Conservation (phyloP, 306 rosid species). For the Hippophae rhamnoides region DNA sequence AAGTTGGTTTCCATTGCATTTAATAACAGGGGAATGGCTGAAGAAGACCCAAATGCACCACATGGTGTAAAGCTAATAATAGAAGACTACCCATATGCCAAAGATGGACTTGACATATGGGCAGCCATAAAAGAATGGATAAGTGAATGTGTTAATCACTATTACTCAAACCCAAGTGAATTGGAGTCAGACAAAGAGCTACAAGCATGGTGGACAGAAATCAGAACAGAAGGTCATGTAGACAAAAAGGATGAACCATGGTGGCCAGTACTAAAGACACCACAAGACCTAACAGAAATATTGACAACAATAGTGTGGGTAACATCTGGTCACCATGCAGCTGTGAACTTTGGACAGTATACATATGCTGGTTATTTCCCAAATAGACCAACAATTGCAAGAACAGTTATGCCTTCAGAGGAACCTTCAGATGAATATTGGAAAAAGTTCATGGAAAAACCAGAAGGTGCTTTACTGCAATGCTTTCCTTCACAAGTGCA, state of each 20-base stretch:
- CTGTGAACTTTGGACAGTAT: constrained; percentile 76
- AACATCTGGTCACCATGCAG: constrained; percentile 72
- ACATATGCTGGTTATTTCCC: constrained; percentile 63
- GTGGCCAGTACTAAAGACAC: constrained; percentile 64
- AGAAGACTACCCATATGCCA: constrained; percentile 68
- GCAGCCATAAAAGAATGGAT: constrained; percentile 56
- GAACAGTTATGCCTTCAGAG: constrained; percentile 55
- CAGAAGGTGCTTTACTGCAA: constrained; percentile 39
- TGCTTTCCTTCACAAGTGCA: constrained; percentile 74
- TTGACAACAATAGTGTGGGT: constrained; percentile 57
- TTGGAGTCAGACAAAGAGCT: constrained; percentile 51
- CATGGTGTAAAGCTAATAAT: constrained; percentile 61
- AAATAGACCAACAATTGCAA: constrained; percentile 53
- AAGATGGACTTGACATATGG: constrained; percentile 64
- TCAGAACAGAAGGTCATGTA: constrained; percentile 50
- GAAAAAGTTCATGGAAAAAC: constrained; percentile 37
- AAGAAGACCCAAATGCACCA: constrained; percentile 52
- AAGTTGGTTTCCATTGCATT: not conserved
- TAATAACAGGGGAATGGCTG: constrained; percentile 51
- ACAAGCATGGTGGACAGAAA: constrained; percentile 87
- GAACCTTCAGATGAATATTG: constrained; percentile 35
- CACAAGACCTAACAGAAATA: constrained; percentile 47
- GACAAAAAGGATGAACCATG: constrained; percentile 80
- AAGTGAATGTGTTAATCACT: constrained; percentile 49
- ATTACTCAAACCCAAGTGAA: constrained; percentile 28